These are phyloP conservation scores for Vigna radiata DNA, from an alignment of 306 rosid genomes.

Conservation along the genomic window DNA sequence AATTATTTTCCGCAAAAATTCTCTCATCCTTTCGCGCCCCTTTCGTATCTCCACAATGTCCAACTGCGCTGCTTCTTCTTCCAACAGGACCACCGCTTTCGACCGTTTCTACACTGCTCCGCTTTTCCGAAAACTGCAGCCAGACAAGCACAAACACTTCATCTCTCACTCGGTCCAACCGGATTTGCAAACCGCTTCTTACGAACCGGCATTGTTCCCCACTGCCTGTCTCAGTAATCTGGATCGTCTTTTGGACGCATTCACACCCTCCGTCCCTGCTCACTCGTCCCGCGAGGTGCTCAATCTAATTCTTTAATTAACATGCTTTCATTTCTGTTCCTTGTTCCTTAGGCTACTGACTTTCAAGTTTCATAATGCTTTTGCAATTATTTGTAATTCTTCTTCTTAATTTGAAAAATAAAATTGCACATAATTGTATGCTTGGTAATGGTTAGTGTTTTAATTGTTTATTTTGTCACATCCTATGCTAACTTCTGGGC, in stretches of 20 bases:
- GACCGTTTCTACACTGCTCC: slow-evolving; percentile 45
- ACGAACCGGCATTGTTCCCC: slow-evolving; percentile 41
- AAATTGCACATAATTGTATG: neutral
- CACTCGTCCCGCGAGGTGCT: slow-evolving; percentile 34
- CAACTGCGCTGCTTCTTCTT: slow-evolving; percentile 40
- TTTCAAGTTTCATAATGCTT: too few species aligned
- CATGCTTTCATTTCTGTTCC: neutral
- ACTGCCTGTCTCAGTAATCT: slow-evolving; percentile 29
- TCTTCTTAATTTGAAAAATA: neutral
- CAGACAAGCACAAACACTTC: slow-evolving; percentile 27
- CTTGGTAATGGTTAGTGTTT: neutral
- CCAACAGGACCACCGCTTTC: slow-evolving; percentile 36
- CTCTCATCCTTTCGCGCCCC: slow-evolving; percentile 11
- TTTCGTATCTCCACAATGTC: slow-evolving; percentile 44
- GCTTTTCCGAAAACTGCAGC: slow-evolving; percentile 34
- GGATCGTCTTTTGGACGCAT: slow-evolving; percentile 42
- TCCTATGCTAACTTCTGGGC: neutral
- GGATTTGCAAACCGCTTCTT: slow-evolving; percentile 20
- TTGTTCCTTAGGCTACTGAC: neutral
- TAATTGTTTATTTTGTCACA: neutral
- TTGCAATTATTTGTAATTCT: neutral
- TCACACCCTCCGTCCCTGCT: slow-evolving; percentile 37
- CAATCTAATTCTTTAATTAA: neutral
- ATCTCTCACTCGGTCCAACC: neutral
- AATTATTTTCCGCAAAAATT: neutral